These are phyloP conservation scores for Tardiomyces depauwii DNA, from an alignment of 1,139 yeast genomes.

Conservation along the genomic window DNA sequence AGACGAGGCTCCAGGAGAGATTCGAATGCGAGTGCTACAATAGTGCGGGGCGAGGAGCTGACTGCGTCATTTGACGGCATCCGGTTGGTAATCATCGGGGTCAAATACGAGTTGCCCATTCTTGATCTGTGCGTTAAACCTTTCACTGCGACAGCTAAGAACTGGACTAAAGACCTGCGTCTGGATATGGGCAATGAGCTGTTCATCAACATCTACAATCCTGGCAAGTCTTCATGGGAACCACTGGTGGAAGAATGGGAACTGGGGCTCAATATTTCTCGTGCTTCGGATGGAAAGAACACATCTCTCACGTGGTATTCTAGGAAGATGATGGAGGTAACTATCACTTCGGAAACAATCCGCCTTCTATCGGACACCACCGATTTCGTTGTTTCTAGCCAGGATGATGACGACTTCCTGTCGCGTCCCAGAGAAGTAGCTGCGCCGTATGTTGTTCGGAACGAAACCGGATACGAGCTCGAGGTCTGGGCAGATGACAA, in stretches of 20 bases:
- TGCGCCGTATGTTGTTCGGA: slow-evolving; percentile 69
- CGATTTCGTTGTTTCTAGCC: slow-evolving; percentile 38
- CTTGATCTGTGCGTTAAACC: slow-evolving; percentile 71
- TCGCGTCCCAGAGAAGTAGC: slow-evolving; percentile 47
- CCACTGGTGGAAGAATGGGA: slow-evolving; percentile 89
- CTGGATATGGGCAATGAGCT: slow-evolving; percentile 63
- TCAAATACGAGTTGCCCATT: slow-evolving; percentile 87
- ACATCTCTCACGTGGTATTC: slow-evolving; percentile 58
- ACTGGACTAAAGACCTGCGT: slow-evolving; percentile 75
- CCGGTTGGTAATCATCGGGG: slow-evolving; percentile 82
- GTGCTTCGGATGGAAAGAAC: slow-evolving; percentile 27
- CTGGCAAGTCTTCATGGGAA: slow-evolving; percentile 93
- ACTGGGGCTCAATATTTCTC: slow-evolving; percentile 59
- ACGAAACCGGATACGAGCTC: slow-evolving; percentile 76
- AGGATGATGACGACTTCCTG: slow-evolving; percentile 40
- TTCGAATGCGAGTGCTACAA: neutral
- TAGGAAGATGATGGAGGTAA: slow-evolving; percentile 64
- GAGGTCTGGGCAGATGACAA: slow-evolving; percentile 61
- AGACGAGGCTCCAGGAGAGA: neutral
- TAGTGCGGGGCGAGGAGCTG: slow-evolving; percentile 60
- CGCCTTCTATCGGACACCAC: slow-evolving; percentile 43
- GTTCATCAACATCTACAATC: slow-evolving; percentile 72
- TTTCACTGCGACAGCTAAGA: slow-evolving; percentile 57
- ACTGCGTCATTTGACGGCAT: slow-evolving; percentile 68
- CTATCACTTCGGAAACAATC: slow-evolving; percentile 65